Base-by-base conservation (phyloP, 768 basidiomycete species). In the Boletus insuetus region DNA sequence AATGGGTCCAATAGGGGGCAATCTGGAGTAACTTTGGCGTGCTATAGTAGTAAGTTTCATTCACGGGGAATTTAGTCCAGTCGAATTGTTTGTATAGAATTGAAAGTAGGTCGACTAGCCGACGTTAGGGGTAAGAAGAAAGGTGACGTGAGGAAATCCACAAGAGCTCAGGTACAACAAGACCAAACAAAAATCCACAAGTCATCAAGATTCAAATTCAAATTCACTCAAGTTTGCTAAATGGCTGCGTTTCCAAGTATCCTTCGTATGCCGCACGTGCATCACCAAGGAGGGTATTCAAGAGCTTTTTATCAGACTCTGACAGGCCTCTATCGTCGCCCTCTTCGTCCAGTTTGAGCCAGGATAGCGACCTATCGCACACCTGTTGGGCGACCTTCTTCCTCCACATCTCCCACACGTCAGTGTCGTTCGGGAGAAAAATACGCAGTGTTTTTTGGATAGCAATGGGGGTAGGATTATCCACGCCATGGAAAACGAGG, bases 371-470 rank as follows among this genome's bases (percentile, higher is more conserved):
- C 41, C 13, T 48, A 3, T 56, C 51, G 40, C 50, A 56, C 35
- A 67, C 47, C 35, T 50, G 58, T 29, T 0, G 42, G 29, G 44
- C 40, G 6, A 64, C 67, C 47, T 52, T 65, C 41, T 56, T 22
- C 46, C 56, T 63, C 67, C 65, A 66, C 34, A 2, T 47, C 11
- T 54, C 34, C 65, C 65, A 66, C 14, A 66, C 65, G 2, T 12
- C 4, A 0, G 65, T 66, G 17, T 69, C 61, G 14, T 66, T 66
- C 1, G 64, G 56, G 31, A 67, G 37, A 16, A 69, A 50, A 1
- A 11, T 26, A 22, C 37, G 39, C 16, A 67, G 32, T 0, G 35
- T 51, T 26, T 58, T 67, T 6, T 64, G 17, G 41, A 62, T 45
- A 10, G 47, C 26, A 2, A 1, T 3, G 2, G 34, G 14, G 31